A percentile compares a stretch with the other conserved stretches of the same genome.
These are phyloP conservation scores for Lunasporangiospora selenospora DNA, from an alignment of 192 early-diverging fungal species.

Conservation along the genomic window DNA sequence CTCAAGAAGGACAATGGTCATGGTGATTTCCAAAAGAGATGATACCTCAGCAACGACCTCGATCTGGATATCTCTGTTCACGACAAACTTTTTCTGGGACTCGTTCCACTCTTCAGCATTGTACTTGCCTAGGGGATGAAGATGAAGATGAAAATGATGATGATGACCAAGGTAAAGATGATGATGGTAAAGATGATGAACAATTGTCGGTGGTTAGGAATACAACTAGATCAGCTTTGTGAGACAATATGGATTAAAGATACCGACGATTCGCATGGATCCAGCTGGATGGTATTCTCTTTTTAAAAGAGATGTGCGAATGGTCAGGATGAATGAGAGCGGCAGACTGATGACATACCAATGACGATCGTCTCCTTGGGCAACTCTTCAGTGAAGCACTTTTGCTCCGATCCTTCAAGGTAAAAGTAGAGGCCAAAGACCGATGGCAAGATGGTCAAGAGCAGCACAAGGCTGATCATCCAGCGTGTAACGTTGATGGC, in stretches of 20 bases:
- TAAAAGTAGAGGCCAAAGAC: constrained; percentile 86
- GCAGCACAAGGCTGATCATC: constrained; percentile 19
- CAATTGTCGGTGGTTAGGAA: too few relatives aligned
- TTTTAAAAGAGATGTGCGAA: too few relatives aligned
- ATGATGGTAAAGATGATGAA: too few relatives aligned
- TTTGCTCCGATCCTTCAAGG: constrained; percentile 82
- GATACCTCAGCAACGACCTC: constrained; percentile 75
- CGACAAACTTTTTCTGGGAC: constrained; percentile 60
- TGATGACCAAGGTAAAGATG: too few relatives aligned
- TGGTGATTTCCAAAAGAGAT: background rate
- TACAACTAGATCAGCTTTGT: too few relatives aligned
- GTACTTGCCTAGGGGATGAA: constrained; percentile 63
- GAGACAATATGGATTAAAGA: too few relatives aligned
- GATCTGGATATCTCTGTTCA: constrained; percentile 67
- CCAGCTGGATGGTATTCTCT: background rate
- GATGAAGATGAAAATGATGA: background rate
- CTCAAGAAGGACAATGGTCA: background rate
- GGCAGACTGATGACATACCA: constrained; percentile 52
- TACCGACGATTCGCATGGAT: background rate
- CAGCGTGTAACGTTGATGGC: constrained; percentile 20
- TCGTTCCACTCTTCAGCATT: constrained; percentile 82
- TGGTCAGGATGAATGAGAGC: background rate
- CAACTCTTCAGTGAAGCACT: constrained; percentile 96
- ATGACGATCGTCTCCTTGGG: constrained; percentile 87
- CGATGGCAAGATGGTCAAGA: constrained; percentile 33